Evolutionary conservation across 2,329 filamentous ascomycete species (phyloP), one percentile per base, ranked within the genome.

Genomic region (Fusarium bactridioides): DNA sequence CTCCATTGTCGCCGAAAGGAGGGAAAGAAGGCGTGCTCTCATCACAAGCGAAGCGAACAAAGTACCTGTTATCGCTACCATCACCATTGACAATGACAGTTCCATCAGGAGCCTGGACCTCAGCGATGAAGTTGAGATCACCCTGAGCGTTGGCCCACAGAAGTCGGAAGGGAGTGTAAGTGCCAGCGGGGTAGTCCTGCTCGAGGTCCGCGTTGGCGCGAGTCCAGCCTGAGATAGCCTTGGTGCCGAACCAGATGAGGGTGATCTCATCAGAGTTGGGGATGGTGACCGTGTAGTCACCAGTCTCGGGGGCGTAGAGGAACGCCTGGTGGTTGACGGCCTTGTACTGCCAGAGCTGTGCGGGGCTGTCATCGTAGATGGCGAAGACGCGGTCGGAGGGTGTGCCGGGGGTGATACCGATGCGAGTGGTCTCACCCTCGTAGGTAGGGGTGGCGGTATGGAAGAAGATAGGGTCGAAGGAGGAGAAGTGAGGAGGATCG

Each of bases 261-360:
- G 63, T 66, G 18, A 66, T 66, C 47, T 66, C 63, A 8, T 66
- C 63, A 21, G 63, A 66, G 48, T 65, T 66, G 15, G 63, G 63
- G 3, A 66, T 31, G 4, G 63, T 66, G 10, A 66, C 61, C 4
- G 21, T 10, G 15, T 66, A 66, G 5, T 13, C 31, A 12, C 63
- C 63, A 0, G 37, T 18, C 2, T 10, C 43, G 1, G 63, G 63
- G 6, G 63, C 63, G 1, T 57, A 66, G 29, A 66, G 41, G 43
- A 43, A 66, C 11, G 61, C 61, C 1, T 10, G 48, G 19, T 66
- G 63, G 35, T 65, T 19, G 37, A 65, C 63, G 18, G 63, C 63
- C 61, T 65, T 66, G 33, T 58, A 66, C 29, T 66, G 63, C 10
- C 10, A 65, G 37, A 15, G 31, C 48, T 66, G 61, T 0, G 3